Conservation (phyloP, 139 green algal genomes). For the Chlamydomonas schloesseri region DNA sequence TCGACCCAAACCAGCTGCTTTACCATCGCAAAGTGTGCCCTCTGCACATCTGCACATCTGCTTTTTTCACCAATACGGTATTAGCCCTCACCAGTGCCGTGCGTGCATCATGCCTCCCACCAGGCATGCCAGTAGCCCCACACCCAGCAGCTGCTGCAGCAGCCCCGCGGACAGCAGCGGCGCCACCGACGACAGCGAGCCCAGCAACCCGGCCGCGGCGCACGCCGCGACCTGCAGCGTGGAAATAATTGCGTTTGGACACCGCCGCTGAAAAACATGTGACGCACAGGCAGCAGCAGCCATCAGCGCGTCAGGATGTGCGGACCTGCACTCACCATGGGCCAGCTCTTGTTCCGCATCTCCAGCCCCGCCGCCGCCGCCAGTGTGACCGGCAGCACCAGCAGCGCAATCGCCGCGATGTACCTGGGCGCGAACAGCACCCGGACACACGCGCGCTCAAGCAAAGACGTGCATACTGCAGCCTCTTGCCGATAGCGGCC, state of each 20-base stretch:
- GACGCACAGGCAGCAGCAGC: too few species aligned
- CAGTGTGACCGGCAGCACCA: slow-evolving; percentile 1
- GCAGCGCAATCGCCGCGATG: neutral
- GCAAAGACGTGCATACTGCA: too few species aligned
- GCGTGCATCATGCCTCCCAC: neutral
- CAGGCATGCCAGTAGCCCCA: neutral
- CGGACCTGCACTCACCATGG: neutral
- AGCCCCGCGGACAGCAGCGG: neutral
- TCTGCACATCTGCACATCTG: too few species aligned
- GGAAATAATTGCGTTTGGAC: too few species aligned
- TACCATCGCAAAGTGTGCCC: too few species aligned
- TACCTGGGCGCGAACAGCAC: neutral
- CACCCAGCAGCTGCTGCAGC: slow-evolving; percentile 31
- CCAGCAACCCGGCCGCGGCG: neutral
- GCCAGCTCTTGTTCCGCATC: neutral
- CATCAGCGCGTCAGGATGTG: too few species aligned
- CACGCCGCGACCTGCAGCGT: neutral
- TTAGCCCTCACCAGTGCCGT: neutral
- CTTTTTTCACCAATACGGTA: too few species aligned
- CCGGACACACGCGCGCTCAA: too few species aligned
- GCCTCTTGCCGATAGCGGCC: too few species aligned
- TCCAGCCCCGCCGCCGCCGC: neutral
- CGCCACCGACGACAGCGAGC: neutral
- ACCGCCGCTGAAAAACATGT: too few species aligned
- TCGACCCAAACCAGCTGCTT: too few species aligned